A percentile compares a stretch with the other conserved stretches of the same genome.
Conservation (phyloP, 2,329 filamentous ascomycete species). For the Verticillium nubilum region DNA sequence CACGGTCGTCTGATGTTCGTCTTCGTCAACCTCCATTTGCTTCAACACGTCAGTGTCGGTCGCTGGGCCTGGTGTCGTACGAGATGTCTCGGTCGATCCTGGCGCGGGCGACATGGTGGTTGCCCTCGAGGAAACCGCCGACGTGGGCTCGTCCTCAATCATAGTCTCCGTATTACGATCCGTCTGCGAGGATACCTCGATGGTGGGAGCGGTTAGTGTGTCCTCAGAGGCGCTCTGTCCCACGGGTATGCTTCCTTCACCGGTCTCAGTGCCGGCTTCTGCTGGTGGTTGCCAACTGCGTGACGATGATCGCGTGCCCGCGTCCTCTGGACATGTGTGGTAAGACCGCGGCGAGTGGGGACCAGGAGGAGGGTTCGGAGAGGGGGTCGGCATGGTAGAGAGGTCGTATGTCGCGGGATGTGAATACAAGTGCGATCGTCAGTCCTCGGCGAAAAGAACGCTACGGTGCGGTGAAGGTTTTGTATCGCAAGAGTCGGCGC, state of each 20-base stretch:
- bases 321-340: conserved; percentile 39
- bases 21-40: conserved; percentile 32
- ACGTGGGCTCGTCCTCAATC: conserved; percentile 14
- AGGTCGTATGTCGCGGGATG: not conserved
- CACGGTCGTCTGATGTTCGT: conserved; percentile 5
- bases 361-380: conserved; percentile 32
- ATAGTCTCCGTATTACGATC: conserved; percentile 12
- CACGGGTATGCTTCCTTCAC: not conserved
- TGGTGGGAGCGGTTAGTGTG: conserved; percentile 19
- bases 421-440: not conserved
- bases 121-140: conserved; percentile 27
- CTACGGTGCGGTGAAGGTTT: not conserved
- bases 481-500: not conserved
- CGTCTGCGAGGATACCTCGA: conserved; percentile 5
- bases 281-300: not conserved
- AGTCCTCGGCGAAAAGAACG: not conserved
- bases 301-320: conserved; percentile 11
- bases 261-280: not conserved
- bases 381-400: conserved; percentile 39
- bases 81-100: conserved; percentile 25
- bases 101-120: conserved; percentile 37
- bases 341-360: conserved; percentile 29
- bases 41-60: conserved; percentile 29
- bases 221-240: conserved; percentile 5
- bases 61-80: conserved; percentile 26